These are phyloP conservation scores for Moesziomyces sp. DNA, from an alignment of 1,284 basidiomycete genomes.

Conservation along the genomic window DNA sequence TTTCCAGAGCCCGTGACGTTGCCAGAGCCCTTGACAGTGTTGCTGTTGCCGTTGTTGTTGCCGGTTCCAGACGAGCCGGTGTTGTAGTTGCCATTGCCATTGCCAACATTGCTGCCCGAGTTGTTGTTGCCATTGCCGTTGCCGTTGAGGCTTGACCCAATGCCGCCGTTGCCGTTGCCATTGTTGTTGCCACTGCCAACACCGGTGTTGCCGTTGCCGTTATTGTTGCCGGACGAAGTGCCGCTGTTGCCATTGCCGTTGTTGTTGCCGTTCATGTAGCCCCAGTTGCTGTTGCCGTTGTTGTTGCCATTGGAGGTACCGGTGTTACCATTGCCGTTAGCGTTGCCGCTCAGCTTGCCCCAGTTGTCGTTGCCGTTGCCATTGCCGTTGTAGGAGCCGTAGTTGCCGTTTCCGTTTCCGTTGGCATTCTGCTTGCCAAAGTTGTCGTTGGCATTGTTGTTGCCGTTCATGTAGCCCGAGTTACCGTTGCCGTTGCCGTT, in stretches of 20 bases:
- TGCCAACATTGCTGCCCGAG: slow-evolving; percentile 5
- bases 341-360: slow-evolving; percentile 8
- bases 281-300: slow-evolving; percentile 5
- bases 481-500: slow-evolving; percentile 5
- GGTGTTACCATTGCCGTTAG: slow-evolving; percentile 4
- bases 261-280: slow-evolving; percentile 4
- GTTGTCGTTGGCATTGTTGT: slow-evolving; percentile 2
- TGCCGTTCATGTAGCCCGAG: too few species aligned
- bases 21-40: slow-evolving; percentile 1
- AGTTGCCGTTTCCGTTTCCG: slow-evolving; percentile 2
- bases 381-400: slow-evolving; percentile 1
- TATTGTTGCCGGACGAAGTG: slow-evolving; percentile 3
- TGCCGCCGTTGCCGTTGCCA: not conserved
- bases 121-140: slow-evolving; percentile 16
- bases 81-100: slow-evolving; percentile 14
- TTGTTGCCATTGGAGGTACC: slow-evolving; percentile 8
- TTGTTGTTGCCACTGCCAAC: slow-evolving; percentile 7
- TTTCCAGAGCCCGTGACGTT: slow-evolving; percentile 12
- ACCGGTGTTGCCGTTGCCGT: slow-evolving; percentile 8
- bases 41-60: slow-evolving; percentile 10
- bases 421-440: not conserved
- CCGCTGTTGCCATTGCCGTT: slow-evolving; percentile 13
- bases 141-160: not conserved
- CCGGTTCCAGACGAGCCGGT: slow-evolving; percentile 7
- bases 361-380: slow-evolving; percentile 1